phyloP scores from a whole-genome alignment of 2,329 filamentous ascomycete species.

The Onygenales sp. region DNA sequence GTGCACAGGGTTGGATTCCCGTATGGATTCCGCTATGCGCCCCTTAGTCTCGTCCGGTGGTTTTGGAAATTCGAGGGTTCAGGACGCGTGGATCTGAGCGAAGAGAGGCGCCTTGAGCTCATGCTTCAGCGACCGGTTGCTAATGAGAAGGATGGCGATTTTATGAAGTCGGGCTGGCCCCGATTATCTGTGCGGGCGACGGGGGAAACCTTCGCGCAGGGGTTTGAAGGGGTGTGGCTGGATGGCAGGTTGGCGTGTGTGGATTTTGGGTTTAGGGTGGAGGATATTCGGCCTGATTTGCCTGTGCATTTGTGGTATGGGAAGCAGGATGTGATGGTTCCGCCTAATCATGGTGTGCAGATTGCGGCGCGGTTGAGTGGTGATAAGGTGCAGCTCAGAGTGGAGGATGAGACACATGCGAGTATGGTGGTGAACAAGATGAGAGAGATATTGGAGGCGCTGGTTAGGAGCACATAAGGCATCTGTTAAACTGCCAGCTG shows the following conservation, averaged over 20 bases:
- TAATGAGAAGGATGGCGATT: slow-evolving; percentile 16
- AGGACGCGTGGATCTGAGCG: slow-evolving; percentile 23
- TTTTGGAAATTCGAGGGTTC: slow-evolving; percentile 17
- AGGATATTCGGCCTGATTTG: slow-evolving; percentile 27
- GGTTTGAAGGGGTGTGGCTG: slow-evolving; percentile 18
- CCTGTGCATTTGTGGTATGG: slow-evolving; percentile 30
- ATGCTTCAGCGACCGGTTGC: slow-evolving; percentile 10
- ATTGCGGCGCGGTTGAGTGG: slow-evolving; percentile 22
- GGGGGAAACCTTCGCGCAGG: slow-evolving; percentile 21
- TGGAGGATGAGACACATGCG: slow-evolving; percentile 27
- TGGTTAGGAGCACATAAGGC: not conserved
- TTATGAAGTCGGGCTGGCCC: slow-evolving; percentile 15
- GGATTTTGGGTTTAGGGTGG: slow-evolving; percentile 24
- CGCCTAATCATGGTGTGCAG: slow-evolving; percentile 23
- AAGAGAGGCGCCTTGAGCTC: slow-evolving; percentile 21
- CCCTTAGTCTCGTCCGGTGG: slow-evolving; percentile 14
- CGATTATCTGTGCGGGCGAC: slow-evolving; percentile 14
- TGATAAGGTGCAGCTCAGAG: slow-evolving; percentile 17
- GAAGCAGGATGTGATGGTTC: slow-evolving; percentile 23
- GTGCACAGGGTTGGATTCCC: slow-evolving; percentile 21
- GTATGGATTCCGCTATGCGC: slow-evolving; percentile 19
- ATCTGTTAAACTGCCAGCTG: too few relatives aligned
- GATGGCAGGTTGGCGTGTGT: slow-evolving; percentile 22
- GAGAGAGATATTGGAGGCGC: not conserved
- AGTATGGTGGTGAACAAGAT: not conserved